These are phyloP conservation scores for Aspergillus wentii DNA, from an alignment of 495 filamentous ascomycete genomes.

Conservation along the genomic window DNA sequence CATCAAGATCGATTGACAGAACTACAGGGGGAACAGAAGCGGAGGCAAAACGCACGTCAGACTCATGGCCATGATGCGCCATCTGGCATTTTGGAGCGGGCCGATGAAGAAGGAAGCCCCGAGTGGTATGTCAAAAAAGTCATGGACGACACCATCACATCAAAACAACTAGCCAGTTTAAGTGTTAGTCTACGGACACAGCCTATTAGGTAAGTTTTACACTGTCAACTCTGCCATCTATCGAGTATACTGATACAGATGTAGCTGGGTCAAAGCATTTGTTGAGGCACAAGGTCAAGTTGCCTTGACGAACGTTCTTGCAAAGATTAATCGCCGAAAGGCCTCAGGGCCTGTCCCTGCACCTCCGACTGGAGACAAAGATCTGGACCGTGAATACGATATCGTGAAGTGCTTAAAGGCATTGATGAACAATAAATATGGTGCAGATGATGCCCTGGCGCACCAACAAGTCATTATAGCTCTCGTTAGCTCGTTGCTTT, in stretches of 20 bases:
- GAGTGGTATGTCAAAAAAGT: slow-evolving; percentile 98
- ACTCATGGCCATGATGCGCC: slow-evolving; percentile 59
- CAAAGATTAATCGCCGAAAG: slow-evolving; percentile 86
- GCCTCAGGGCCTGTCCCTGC: slow-evolving; percentile 66
- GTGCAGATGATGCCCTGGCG: slow-evolving; percentile 90
- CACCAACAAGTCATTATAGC: slow-evolving; percentile 89
- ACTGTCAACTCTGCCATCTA: slow-evolving; percentile 1
- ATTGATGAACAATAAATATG: slow-evolving; percentile 98
- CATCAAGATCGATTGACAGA: slow-evolving; percentile 93
- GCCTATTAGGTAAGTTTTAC: slow-evolving; percentile 64
- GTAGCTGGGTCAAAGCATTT: slow-evolving; percentile 87
- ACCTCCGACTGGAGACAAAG: slow-evolving; percentile 67
- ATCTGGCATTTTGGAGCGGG: slow-evolving; percentile 61
- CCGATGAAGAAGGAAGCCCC: slow-evolving; percentile 90
- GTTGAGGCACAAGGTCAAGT: slow-evolving; percentile 97
- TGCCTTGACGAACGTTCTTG: slow-evolving; percentile 87
- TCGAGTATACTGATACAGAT: background rate
- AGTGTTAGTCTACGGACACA: slow-evolving; percentile 93
- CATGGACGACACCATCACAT: slow-evolving; percentile 89
- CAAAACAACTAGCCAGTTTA: slow-evolving; percentile 85
- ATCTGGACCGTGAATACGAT: slow-evolving; percentile 92
- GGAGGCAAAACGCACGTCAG: slow-evolving; percentile 62
- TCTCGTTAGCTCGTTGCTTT: slow-evolving; percentile 80
- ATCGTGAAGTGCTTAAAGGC: slow-evolving; percentile 97
- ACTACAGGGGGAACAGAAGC: slow-evolving; percentile 90